Evolutionary conservation across 805 yeast genomes (phyloP).

Genomic region (Metschnikowia orientalis): DNA sequence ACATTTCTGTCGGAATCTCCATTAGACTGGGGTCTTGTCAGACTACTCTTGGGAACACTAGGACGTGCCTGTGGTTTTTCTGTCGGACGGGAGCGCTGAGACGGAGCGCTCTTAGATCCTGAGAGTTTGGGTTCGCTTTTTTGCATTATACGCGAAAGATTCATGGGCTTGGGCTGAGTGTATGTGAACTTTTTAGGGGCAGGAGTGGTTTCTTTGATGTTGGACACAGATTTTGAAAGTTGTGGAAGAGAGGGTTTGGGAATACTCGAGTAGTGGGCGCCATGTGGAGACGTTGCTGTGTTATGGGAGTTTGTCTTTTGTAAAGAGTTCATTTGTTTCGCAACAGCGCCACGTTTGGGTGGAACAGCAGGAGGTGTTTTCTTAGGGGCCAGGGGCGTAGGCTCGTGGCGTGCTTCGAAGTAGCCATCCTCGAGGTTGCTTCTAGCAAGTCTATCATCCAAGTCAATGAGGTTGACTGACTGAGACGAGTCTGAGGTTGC

Average conservation of each 20-base stretch:
- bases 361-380: slow-evolving; percentile 19
- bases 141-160: slow-evolving; percentile 32
- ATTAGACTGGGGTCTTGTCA: slow-evolving; percentile 2
- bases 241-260: slow-evolving; percentile 3
- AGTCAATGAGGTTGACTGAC: slow-evolving; percentile 63
- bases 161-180: slow-evolving; percentile 38
- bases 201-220: slow-evolving; percentile 14
- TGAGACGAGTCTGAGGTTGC: slow-evolving; percentile 8
- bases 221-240: slow-evolving; percentile 23
- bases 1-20: slow-evolving; percentile 4
- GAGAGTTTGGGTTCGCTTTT: slow-evolving; percentile 9
- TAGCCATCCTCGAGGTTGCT: slow-evolving; percentile 23
- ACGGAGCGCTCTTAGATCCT: slow-evolving; percentile 3
- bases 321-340: slow-evolving; percentile 1
- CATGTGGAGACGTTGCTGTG: not conserved
- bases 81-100: slow-evolving; percentile 6
- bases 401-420: no score
- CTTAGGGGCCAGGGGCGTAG: slow-evolving; percentile 13
- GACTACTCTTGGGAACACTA: slow-evolving; percentile 2
- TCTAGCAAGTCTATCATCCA: slow-evolving; percentile 49
- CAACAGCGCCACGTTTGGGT: slow-evolving; percentile 11
- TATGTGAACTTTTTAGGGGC: slow-evolving; percentile 27
- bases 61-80: slow-evolving; percentile 5
- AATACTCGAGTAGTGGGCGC: not conserved
- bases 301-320: slow-evolving; percentile 4